Conservation (phyloP, 495 filamentous ascomycete species). For the Amorphotheca resinae region DNA sequence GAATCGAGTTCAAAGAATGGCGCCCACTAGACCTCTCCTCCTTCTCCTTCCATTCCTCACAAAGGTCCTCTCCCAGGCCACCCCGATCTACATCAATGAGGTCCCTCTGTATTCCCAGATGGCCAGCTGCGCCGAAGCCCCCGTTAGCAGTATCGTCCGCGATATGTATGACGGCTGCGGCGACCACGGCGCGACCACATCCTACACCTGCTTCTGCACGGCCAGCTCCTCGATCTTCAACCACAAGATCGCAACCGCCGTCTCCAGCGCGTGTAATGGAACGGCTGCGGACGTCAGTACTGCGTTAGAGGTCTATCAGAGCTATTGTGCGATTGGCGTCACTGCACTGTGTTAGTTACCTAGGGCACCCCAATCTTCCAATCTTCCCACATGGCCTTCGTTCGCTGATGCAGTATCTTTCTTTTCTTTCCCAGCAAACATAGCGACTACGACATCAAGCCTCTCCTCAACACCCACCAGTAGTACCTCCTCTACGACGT, state of each 20-base stretch:
- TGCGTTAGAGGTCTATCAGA: background rate
- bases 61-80: background rate
- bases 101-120: conserved; percentile 14
- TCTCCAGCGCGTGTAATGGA: background rate
- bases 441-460: background rate
- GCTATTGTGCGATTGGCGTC: background rate
- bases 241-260: background rate
- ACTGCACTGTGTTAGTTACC: background rate
- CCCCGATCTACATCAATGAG: conserved; percentile 19
- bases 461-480: too few relatives aligned
- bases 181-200: conserved; percentile 14
- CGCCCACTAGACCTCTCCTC: background rate
- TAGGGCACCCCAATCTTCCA: background rate
- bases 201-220: conserved; percentile 20
- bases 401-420: too few relatives aligned
- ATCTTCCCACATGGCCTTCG: too few relatives aligned
- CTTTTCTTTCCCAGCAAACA: too few relatives aligned
- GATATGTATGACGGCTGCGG: conserved; percentile 19
- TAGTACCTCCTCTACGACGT: too few relatives aligned
- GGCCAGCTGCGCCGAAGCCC: conserved; percentile 14
- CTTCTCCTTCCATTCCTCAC: background rate
- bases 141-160: conserved; percentile 16
- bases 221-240: conserved; percentile 21
- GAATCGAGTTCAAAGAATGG: too few relatives aligned
- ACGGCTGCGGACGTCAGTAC: background rate